Evolutionary conservation across 1,139 yeast genomes (phyloP).

Genomic region (Lodderomyces theae): DNA sequence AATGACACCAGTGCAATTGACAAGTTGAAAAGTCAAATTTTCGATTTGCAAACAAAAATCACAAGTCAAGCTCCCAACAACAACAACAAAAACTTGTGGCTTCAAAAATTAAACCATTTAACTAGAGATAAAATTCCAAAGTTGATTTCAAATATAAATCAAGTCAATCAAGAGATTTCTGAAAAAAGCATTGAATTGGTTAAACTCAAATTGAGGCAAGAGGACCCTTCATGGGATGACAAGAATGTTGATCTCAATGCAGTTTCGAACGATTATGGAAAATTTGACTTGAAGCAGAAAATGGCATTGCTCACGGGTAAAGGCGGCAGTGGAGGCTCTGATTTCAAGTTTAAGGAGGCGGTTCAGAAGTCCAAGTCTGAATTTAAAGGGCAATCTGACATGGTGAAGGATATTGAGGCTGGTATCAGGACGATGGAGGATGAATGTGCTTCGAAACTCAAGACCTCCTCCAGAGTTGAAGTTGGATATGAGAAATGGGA

Average conservation of each 20-base stretch:
- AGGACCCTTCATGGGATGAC: constrained; percentile 64
- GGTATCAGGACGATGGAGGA: constrained; percentile 72
- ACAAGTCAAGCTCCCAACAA: constrained; percentile 22
- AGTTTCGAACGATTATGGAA: constrained; percentile 80
- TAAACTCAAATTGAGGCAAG: constrained; percentile 51
- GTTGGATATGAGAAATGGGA: constrained; percentile 78
- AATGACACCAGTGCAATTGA: constrained; percentile 43
- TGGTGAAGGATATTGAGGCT: constrained; percentile 68
- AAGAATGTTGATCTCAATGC: constrained; percentile 72
- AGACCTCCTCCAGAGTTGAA: constrained; percentile 43
- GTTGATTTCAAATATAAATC: constrained; percentile 58
- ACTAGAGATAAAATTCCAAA: constrained; percentile 66
- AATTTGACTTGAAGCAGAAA: constrained; percentile 74
- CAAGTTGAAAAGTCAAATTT: constrained; percentile 59
- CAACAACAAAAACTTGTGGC: constrained; percentile 40
- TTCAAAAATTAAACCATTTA: constrained; percentile 50
- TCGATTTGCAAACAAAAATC: constrained; percentile 51
- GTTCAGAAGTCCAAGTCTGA: constrained; percentile 55
- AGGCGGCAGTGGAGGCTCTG: constrained; percentile 39
- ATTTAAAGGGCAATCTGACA: constrained; percentile 50
- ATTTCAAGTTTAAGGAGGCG: constrained; percentile 55
- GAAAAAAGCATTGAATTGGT: constrained; percentile 62
- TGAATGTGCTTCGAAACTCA: constrained; percentile 51
- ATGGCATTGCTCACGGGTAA: constrained; percentile 93
- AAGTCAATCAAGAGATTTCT: constrained; percentile 68